Base-by-base conservation (phyloP, 805 yeast genomes). In the Candida yuanshanica region DNA sequence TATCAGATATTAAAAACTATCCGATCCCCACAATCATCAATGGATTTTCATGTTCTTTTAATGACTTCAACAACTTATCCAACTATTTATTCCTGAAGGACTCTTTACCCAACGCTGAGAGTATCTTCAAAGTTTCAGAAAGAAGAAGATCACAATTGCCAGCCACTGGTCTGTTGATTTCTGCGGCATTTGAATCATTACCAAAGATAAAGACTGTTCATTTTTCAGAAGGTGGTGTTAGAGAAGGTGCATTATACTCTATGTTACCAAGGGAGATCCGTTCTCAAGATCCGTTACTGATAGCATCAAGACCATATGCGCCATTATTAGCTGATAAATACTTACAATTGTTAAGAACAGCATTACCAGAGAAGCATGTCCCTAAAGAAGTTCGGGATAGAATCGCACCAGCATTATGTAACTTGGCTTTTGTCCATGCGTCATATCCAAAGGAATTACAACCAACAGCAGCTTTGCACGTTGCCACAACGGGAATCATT, bases 401-500 rank as follows among this genome's bases (percentile, higher is more conserved):
- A 49, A 70, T 84, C 10, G 78, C 79, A 5, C 84, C 83, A 11
- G 89, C 89, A 1, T 64, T 83, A 24, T 81, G 86, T 52, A 83
- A 84, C 53, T 64, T 83, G 38, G 83, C 88, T 2, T 84, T 83
- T 60, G 83, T 80, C 11, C 90, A 83, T 55, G 79, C 85, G 24
- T 78, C 88, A 7, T 83, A 81, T 55, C 85, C 88, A 23, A 79
- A 82, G 53, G 91, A 83, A 54, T 60, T 82, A 38, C 91, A 82
- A 60, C 81, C 90, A 7, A 74, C 82, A 5, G 83, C 87, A 2
- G 85, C 89, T 1, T 64, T 83, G 32, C 81, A 77, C 46, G 77
- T 83, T 20, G 89, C 87, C 7, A 76, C 83, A 0, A 74, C 86
- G 0, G 93, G 93, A 17, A 74, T 81, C 16, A 75, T 83, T 39